Evolutionary conservation across 1,139 yeast species (phyloP).

Genomic region (Taphrina flavorubra): DNA sequence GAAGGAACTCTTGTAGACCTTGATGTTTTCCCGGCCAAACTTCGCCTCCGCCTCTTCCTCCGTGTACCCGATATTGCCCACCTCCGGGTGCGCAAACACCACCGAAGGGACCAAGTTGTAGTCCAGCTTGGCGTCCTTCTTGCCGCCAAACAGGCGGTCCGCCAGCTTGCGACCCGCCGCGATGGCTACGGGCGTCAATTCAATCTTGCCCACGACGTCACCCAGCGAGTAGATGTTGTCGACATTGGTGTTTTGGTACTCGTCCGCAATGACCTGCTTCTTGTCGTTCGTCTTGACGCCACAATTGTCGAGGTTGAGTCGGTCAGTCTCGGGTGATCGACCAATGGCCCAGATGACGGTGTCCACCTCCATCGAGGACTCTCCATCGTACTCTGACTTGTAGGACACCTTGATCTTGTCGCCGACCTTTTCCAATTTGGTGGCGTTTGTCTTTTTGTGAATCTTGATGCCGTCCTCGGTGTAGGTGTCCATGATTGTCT

Average conservation of each 20-base stretch:
- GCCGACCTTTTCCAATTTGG: constrained; percentile 59
- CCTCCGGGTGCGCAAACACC: constrained; percentile 95
- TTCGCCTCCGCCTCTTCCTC: constrained; percentile 76
- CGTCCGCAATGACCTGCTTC: constrained; percentile 75
- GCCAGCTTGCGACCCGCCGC: constrained; percentile 96
- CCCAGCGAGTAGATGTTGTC: constrained; percentile 83
- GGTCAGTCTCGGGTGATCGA: constrained; percentile 72
- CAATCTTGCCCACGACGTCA: constrained; percentile 84
- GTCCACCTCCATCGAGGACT: constrained; percentile 68
- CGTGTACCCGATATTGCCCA: constrained; percentile 87
- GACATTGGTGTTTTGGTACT: constrained; percentile 80
- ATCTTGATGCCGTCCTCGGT: constrained; percentile 78
- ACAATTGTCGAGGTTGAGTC: constrained; percentile 72
- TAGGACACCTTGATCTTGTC: constrained; percentile 68
- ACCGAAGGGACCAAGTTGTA: constrained; percentile 87
- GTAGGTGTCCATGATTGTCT: constrained; percentile 78
- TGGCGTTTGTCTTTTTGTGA: constrained; percentile 65
- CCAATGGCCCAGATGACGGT: constrained; percentile 92
- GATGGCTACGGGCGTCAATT: constrained; percentile 97
- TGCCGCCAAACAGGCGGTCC: constrained; percentile 87
- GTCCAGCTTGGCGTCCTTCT: constrained; percentile 68
- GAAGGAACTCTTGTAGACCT: constrained; percentile 80
- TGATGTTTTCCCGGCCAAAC: constrained; percentile 81
- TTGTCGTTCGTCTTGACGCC: constrained; percentile 68
- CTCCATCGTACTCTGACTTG: constrained; percentile 55